Base-by-base conservation (phyloP, 768 basidiomycete genomes). In the Terana coerulea region DNA sequence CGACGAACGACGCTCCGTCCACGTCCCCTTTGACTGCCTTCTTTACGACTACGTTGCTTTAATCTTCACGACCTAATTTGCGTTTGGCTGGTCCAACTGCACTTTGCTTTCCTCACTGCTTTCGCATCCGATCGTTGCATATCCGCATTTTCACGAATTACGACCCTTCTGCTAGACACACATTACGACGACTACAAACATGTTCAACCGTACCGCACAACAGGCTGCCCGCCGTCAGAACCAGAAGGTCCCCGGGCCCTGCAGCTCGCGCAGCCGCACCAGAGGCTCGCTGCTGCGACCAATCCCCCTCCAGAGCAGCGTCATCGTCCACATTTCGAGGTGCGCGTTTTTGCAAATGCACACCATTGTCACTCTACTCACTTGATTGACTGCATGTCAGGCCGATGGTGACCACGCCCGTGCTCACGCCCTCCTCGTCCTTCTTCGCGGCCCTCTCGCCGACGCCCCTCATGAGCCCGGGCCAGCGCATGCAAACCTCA, bases 401-500 rank as follows among this genome's bases (percentile, higher is more conserved):
- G n/a, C 25, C 45, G 14, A 40, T 43, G 8, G 19, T 37, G 28
- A n/a, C n/a, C n/a, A 42, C 50, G 14, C 41, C 50, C 15, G n/a
- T 5, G 21, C 21, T 5, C 7, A 30, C 33, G 10, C 48, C 52
- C 2, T 46, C 52, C 2, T 53, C 46, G 22, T 19, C 26, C 21
- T 48, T 48, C 46, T 53, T 48, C 30, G 26, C 37, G 2, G 35
- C 48, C 4, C 15, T 41, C 22, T 42, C 53, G 33, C 53, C 53
- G 11, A 11, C n/a, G n/a, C n/a, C 17, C 36, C 14, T 54, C 7
- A 24, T 35, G 30, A 46, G 45, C 31, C 54, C 54, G 8, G 28
- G 36, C 11, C 49, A 21, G 12, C 31, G 47, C 45, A 28, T 50
- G 37, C 54, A 19, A 57, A 52, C 22, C 51, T 61, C 25, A 33